These are phyloP conservation scores for Aureobasidium melanogenum DNA, from an alignment of 2,329 filamentous ascomycete genomes.

Conservation along the genomic window DNA sequence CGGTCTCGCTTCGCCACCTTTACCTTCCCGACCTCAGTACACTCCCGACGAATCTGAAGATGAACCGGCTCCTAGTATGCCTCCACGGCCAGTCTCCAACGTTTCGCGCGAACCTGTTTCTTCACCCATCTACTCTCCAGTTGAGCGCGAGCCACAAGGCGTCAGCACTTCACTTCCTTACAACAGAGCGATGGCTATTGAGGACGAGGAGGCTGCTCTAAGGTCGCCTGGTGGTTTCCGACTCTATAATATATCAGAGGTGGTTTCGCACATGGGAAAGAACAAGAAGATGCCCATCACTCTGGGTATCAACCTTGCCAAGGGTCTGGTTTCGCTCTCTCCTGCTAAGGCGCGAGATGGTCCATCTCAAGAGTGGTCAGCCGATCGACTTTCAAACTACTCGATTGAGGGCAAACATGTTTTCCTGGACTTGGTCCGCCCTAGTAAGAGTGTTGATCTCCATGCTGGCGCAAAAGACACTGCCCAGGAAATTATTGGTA, in stretches of 20 bases:
- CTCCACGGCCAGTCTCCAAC: conserved; percentile 52
- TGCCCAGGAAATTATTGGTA: conserved; percentile 82
- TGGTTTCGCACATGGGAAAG: conserved; percentile 94
- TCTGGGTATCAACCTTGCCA: conserved; percentile 82
- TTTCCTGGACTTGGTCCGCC: conserved; percentile 83
- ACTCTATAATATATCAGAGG: conserved; percentile 94
- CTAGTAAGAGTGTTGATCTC: conserved; percentile 92
- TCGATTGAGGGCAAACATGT: conserved; percentile 97
- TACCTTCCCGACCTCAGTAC: conserved; percentile 46
- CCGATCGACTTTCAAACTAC: conserved; percentile 93
- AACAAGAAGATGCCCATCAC: conserved; percentile 98
- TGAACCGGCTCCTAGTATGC: conserved; percentile 51
- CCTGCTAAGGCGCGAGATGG: conserved; percentile 78
- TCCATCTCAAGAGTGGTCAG: conserved; percentile 83
- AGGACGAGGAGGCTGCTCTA: conserved; percentile 36
- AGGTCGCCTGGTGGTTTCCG: conserved; percentile 72
- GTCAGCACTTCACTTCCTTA: conserved; percentile 48
- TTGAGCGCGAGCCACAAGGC: conserved; percentile 22
- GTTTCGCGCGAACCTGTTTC: conserved; percentile 38
- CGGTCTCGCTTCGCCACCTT: conserved; percentile 41
- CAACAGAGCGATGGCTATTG: conserved; percentile 36
- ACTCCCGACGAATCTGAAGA: conserved; percentile 62
- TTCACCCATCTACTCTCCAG: conserved; percentile 30
- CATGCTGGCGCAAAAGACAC: conserved; percentile 97
- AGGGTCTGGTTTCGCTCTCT: conserved; percentile 81